Conservation (phyloP, 163 green algal genomes). For the Chloromonas sp. region DNA sequence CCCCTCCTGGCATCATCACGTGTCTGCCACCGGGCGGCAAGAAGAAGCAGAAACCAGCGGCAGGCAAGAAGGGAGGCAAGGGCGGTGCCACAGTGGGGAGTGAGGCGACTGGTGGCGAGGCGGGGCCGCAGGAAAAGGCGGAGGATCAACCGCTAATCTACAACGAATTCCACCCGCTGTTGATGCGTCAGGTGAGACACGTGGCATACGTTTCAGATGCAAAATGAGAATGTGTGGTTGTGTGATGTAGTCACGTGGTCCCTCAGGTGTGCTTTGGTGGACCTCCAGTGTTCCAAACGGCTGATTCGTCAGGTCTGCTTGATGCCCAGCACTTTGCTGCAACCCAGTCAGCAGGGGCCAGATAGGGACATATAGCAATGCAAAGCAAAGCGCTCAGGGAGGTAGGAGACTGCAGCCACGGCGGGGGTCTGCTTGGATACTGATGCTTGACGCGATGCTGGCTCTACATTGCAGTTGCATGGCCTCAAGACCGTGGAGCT, state of each 20-base stretch:
- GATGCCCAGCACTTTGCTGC: not conserved
- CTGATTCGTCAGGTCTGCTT: not conserved
- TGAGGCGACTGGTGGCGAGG: not conserved
- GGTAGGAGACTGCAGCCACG: too few species aligned
- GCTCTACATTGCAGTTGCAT: slow-evolving; percentile 5
- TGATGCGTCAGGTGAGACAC: slow-evolving; percentile 27
- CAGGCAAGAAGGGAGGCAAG: not conserved
- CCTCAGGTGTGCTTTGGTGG: not conserved
- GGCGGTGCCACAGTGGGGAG: slow-evolving; percentile 1
- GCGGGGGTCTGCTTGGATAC: too few species aligned
- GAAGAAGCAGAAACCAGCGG: slow-evolving; percentile 11
- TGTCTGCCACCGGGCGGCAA: not conserved
- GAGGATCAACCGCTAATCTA: slow-evolving; percentile 42
- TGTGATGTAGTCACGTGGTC: not conserved
- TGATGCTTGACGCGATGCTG: too few species aligned
- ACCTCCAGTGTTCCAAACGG: not conserved
- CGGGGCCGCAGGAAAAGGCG: slow-evolving; percentile 1
- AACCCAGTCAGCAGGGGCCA: not conserved
- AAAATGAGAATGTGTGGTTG: not conserved
- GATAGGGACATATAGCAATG: too few species aligned
- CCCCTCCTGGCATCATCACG: slow-evolving; percentile 4
- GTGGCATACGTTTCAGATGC: not conserved
- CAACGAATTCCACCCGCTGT: slow-evolving; percentile 71
- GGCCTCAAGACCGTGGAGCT: slow-evolving; percentile 38
- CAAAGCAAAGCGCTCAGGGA: too few species aligned